Evolutionary conservation across 2,329 filamentous ascomycete species (phyloP).

Genomic region (Ascochyta koolunga): DNA sequence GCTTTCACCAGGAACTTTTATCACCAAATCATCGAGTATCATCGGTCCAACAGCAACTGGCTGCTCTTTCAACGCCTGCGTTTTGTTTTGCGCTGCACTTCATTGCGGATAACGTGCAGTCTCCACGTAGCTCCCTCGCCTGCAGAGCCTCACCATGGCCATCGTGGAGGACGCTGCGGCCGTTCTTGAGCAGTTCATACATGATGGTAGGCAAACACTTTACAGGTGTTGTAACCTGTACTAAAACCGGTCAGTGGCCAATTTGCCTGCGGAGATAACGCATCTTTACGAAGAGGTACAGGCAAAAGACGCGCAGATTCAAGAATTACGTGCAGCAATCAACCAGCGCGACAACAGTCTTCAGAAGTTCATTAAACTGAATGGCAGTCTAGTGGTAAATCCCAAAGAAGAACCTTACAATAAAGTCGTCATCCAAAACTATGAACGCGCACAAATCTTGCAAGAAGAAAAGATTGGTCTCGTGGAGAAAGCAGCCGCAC

Average conservation of each 20-base stretch:
- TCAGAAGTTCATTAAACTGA: constrained; percentile 80
- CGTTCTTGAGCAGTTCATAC: constrained; percentile 79
- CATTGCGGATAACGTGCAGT: not conserved
- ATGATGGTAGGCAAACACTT: constrained; percentile 59
- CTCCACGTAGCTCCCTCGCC: not conserved
- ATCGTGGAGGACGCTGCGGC: constrained; percentile 66
- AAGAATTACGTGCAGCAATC: constrained; percentile 71
- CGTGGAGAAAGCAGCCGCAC: constrained; percentile 66
- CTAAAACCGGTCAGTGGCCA: constrained; percentile 62
- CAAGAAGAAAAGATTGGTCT: constrained; percentile 77
- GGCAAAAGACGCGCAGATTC: constrained; percentile 76
- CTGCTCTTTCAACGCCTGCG: not conserved
- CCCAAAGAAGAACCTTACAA: constrained; percentile 75
- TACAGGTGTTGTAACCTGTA: not conserved
- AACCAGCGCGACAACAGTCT: constrained; percentile 75
- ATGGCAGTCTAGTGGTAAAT: constrained; percentile 75
- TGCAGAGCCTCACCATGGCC: constrained; percentile 32
- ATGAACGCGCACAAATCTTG: constrained; percentile 70
- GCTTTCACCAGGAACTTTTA: not conserved
- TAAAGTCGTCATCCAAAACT: constrained; percentile 71
- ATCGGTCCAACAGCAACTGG: not conserved
- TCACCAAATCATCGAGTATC: not conserved
- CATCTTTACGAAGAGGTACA: constrained; percentile 84
- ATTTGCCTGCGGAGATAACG: constrained; percentile 80
- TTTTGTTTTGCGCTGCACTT: not conserved